These are phyloP conservation scores for Entamoeba nuttalli DNA, from an alignment of 208 protist species.

Conservation along the genomic window DNA sequence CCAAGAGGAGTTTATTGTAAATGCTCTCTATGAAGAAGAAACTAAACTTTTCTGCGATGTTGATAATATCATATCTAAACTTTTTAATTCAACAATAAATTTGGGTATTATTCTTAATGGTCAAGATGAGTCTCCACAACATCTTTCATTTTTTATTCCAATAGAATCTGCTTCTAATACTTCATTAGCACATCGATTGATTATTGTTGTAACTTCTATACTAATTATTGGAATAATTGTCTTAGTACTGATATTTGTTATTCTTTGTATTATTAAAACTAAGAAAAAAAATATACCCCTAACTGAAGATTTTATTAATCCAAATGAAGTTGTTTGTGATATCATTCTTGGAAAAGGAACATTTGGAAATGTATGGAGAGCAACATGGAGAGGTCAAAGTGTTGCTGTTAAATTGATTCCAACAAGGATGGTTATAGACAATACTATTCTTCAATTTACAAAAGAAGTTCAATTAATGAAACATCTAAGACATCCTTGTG, in stretches of 20 bases:
- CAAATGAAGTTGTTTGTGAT: neutral
- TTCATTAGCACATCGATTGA: neutral
- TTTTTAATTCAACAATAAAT: neutral
- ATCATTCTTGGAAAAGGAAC: conserved; percentile 10
- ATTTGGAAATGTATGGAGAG: conserved; percentile 4
- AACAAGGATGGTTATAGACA: neutral
- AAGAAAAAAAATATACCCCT: neutral
- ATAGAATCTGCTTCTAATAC: neutral
- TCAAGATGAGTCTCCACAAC: neutral
- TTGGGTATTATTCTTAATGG: neutral
- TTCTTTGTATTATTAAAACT: neutral
- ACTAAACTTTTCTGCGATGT: neutral
- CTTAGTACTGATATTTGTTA: neutral
- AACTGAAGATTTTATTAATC: neutral
- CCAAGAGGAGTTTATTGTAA: neutral
- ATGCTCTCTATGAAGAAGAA: neutral
- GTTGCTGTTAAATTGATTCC: conserved; percentile 26
- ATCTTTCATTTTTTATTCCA: neutral
- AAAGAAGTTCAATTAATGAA: conserved; percentile 31
- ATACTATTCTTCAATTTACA: conserved; percentile 23
- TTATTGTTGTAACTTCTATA: neutral
- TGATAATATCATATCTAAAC: neutral
- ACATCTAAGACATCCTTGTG: conserved; percentile 36
- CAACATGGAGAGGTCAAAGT: conserved; percentile 18
- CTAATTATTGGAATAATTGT: neutral